These are phyloP conservation scores for Linaria vulgaris DNA, from an alignment of 257 asterid species.

Conservation along the genomic window DNA sequence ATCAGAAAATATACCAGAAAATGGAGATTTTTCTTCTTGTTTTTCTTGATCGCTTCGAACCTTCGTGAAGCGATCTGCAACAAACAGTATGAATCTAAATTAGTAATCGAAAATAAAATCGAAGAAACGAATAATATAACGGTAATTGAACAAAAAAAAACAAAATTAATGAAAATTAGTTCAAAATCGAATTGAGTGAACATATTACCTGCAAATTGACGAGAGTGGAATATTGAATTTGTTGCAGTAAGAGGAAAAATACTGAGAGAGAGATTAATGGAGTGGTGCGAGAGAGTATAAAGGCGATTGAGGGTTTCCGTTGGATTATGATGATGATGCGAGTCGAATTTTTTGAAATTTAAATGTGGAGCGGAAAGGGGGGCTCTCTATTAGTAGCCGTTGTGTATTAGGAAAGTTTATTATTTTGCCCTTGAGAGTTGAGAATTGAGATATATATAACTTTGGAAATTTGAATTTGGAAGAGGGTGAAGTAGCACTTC, in stretches of 20 bases:
- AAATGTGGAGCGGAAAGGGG: slow-evolving; percentile 6
- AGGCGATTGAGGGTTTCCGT: slow-evolving; percentile 25
- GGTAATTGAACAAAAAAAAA: too few species aligned
- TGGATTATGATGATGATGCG: slow-evolving; percentile 12
- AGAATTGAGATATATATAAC: too few species aligned
- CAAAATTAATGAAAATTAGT: background rate
- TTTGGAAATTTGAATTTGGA: too few species aligned
- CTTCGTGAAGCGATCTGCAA: slow-evolving; percentile 23
- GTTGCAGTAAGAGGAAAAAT: too few species aligned
- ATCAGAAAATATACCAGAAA: slow-evolving; percentile 22
- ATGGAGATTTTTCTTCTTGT: background rate
- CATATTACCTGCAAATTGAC: background rate
- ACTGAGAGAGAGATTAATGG: too few species aligned
- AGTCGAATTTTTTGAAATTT: slow-evolving; percentile 29
- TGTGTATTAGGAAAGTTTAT: slow-evolving; percentile 16
- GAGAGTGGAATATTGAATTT: too few species aligned
- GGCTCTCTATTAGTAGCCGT: slow-evolving; percentile 38
- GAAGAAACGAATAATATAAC: background rate
- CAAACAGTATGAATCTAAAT: slow-evolving; percentile 2
- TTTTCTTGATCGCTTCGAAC: background rate
- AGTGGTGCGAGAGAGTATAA: background rate
- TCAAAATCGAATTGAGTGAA: slow-evolving; percentile 24
- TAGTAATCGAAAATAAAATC: background rate
- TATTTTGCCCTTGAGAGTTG: slow-evolving; percentile 10
- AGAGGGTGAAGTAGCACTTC: too few species aligned